A percentile compares a stretch with the other conserved stretches of the same genome.
Conservation (phyloP, 208 protist genomes). For the Naegleria lovaniensis region DNA sequence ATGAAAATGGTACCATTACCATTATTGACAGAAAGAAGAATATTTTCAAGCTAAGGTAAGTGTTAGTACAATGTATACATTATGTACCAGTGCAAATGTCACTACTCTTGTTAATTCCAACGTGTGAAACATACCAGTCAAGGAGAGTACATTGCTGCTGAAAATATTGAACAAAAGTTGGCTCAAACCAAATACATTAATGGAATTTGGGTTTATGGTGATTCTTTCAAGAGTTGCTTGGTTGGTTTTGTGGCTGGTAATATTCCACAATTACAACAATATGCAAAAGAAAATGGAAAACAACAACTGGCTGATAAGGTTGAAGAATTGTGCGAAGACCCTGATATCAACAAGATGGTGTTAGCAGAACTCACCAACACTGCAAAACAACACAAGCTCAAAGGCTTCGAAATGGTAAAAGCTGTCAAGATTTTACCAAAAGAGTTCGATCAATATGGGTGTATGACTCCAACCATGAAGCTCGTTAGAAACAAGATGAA, state of each 20-base stretch:
- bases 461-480: slow-evolving; percentile 19
- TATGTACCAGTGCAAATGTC: too few relatives aligned
- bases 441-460: not conserved
- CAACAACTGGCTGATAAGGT: not conserved
- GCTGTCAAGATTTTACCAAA: not conserved
- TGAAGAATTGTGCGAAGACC: not conserved
- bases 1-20: slow-evolving; percentile 46
- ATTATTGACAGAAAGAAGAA: slow-evolving; percentile 80
- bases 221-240: not conserved
- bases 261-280: not conserved
- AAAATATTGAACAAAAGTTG: slow-evolving; percentile 12
- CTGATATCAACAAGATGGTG: not conserved
- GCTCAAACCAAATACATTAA: not conserved
- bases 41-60: slow-evolving; percentile 59
- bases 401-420: not conserved
- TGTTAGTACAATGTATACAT: too few relatives aligned
- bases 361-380: not conserved
- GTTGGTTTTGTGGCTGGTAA: not conserved
- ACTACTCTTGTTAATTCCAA: too few relatives aligned
- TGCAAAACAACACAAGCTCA: not conserved
- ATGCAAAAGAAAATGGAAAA: not conserved
- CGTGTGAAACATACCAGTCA: not conserved
- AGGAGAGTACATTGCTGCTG: slow-evolving; percentile 24
- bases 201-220: slow-evolving; percentile 17
- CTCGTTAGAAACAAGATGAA: not conserved